Evolutionary conservation across 139 green algal species (phyloP).

Genomic region (Pleodorina starrii): DNA sequence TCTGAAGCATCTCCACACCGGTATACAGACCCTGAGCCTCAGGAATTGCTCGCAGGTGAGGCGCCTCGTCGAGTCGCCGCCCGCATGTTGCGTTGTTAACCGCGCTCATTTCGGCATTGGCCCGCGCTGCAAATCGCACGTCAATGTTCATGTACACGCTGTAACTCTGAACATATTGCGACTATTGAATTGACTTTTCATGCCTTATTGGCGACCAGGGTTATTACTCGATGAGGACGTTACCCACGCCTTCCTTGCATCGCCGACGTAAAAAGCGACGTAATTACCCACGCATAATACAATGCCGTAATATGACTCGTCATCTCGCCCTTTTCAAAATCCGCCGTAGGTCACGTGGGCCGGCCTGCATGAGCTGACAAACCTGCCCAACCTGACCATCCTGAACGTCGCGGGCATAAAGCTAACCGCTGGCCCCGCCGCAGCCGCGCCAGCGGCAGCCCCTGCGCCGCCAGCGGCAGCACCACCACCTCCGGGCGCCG

Average conservation of each 20-base stretch:
- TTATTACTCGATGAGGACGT: no score
- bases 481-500: no score
- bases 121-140: no score
- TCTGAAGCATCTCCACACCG: neutral
- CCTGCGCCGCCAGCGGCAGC: neutral
- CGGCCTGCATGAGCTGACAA: neutral
- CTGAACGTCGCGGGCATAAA: conserved; percentile 42
- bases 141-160: no score
- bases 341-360: conserved; percentile 7
- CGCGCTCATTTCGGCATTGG: neutral
- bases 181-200: no score
- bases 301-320: no score
- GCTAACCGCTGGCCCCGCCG: neutral
- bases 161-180: no score
- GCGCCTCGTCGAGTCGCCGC: neutral
- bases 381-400: neutral
- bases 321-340: no score
- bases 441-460: neutral
- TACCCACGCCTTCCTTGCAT: no score
- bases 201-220: no score
- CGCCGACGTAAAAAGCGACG: no score
- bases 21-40: neutral
- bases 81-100: neutral
- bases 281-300: no score
- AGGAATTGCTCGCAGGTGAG: conserved; percentile 29